Base-by-base conservation (phyloP, 2,329 filamentous ascomycete species). In the Stachybotrys echinatus region DNA sequence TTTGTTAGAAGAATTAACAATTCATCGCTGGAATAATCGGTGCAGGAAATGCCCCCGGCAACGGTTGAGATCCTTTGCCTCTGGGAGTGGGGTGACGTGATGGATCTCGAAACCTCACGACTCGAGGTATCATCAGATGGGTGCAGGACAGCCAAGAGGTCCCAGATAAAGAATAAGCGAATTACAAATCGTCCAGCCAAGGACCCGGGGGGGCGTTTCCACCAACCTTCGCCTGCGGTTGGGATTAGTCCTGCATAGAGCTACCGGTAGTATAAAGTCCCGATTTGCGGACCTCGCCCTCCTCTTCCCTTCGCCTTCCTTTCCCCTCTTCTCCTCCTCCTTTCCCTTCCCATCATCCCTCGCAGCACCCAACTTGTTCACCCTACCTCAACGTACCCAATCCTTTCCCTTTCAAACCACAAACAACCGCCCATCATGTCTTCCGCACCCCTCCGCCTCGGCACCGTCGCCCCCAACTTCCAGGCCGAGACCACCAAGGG, bases 401-500 rank as follows among this genome's bases (percentile, higher is more conserved):
- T 10, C 31, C 31, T 37, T 37, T n/a, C n/a, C n/a, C n/a, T n/a
- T n/a, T n/a, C n/a, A n/a, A n/a, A 51, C 27, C 27, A 34, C 27
- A 34, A 34, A 52, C 23, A 38, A 55, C 38, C 17, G 17, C 38
- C 43, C 55, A 62, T 47, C 53, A 68, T 69, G 65, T 57, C 65
- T 57, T 48, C 58, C 55, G 49, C 65, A 54, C 59, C 64, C 34
- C 80, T 87, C 62, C 84, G 84, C 59, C 75, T 88, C 63, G 84
- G 84, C 69, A 75, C 74, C 58, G 70, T 74, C 50, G 88, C 89
- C 58, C 88, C 88, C 63, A 91, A 92, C 78, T 94, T 94, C 79
- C 73, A 87, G 73, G 88, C 88, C 63, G 84, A 92, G 58, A 92
- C 88, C 55, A 92, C 88, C 52, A 75, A 81, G 60, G 87, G 88